These are phyloP conservation scores for Auxenochlorella pyrenoidosa DNA, from an alignment of 139 green algal genomes.

Conservation along the genomic window DNA sequence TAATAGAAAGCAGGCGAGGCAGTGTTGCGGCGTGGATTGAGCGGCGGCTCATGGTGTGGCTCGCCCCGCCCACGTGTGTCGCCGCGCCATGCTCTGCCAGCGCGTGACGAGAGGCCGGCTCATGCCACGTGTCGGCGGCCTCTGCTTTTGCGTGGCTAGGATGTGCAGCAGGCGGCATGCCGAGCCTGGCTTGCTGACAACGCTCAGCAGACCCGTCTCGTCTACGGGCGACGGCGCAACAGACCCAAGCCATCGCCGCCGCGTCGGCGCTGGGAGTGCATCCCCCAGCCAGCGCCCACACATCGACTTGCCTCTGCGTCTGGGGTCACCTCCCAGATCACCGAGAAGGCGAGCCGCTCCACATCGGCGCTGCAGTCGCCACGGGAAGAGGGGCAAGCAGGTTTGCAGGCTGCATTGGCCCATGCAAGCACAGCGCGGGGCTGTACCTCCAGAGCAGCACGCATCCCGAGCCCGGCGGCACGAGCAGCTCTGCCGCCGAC, in stretches of 20 bases:
- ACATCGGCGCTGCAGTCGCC: slow-evolving; percentile 59
- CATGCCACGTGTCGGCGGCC: background rate
- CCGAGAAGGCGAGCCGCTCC: slow-evolving; percentile 92
- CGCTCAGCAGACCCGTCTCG: too few species aligned
- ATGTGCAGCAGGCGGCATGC: background rate
- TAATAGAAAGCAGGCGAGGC: background rate
- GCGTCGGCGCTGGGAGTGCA: background rate
- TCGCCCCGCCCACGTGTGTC: background rate
- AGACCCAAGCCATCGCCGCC: too few species aligned
- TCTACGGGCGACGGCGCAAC: too few species aligned
- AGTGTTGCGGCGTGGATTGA: slow-evolving; percentile 8
- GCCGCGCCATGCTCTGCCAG: background rate
- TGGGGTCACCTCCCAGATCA: slow-evolving; percentile 91
- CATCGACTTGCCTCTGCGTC: slow-evolving; percentile 58
- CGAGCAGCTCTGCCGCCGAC: too few species aligned
- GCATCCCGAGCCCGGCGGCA: too few species aligned
- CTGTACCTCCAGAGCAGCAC: too few species aligned
- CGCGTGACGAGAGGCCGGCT: slow-evolving; percentile 7
- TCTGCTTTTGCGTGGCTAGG: background rate
- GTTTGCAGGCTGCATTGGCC: too few species aligned
- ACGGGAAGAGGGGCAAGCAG: too few species aligned
- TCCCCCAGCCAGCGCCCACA: background rate
- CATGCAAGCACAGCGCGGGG: too few species aligned
- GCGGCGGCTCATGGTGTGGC: background rate
- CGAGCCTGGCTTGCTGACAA: too few species aligned